Base-by-base conservation (phyloP, 805 yeast species). In the Wickerhamomyces sydowiorum region DNA sequence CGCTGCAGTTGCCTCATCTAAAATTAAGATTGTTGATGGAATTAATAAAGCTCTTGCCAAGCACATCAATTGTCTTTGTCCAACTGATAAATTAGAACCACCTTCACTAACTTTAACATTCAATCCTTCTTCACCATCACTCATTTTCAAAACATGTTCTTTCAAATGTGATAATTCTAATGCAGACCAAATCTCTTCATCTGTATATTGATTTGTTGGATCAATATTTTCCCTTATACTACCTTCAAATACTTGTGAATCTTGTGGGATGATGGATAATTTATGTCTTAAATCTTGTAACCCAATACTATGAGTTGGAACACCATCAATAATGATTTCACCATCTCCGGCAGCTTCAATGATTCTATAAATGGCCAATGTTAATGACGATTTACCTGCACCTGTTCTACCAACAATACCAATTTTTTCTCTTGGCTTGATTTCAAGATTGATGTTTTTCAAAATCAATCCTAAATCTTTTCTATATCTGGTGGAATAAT, bases 371-470 rank as follows among this genome's bases (percentile, higher is more conserved):
- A 89, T 65, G 0, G 96, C 93, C 54, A 87, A 65, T 0, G 96
- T 84, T 55, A 89, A 70, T 1, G 96, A 82, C 0, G 93, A 82
- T 62, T 89, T 89, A 49, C 98, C 98, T 2, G 97, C 97, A 49
- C 98, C 98, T 0, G 98, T 90, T 59, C 98, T 76, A 21, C 98
- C 98, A 43, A 91, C 97, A 62, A 90, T 89, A 47, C 98, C 98
- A 57, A 90, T 72, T 62, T 91, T 91, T 60, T 91, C 97, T 43
- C 75, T 69, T 1, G 90, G 78, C 37, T 78, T 72, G 52, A 91
- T 78, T 12, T 73, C 65, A 20, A 91, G 57, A 44, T 67, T 72
- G 52, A 91, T 75, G 44, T 80, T 68, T 53, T 80, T 84, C 63
- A 91, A 69, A 4, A 87, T 93, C 17, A 85, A 73, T 38, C 86